phyloP scores from a whole-genome alignment of 345 rosid species.

The Firmiana major region DNA sequence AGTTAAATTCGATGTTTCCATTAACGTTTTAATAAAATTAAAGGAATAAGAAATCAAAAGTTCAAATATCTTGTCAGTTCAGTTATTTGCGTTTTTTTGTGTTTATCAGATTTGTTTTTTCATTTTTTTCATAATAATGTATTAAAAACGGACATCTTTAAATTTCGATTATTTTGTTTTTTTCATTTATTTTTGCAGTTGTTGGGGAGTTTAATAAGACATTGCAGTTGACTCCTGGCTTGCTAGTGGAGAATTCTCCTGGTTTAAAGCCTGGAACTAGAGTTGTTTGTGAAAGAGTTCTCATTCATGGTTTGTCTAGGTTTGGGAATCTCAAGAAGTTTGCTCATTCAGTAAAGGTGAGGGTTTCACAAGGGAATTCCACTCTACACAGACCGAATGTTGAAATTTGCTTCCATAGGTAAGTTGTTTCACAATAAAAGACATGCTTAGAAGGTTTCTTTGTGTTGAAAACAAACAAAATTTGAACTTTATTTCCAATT shows the following conservation, averaged over 20 bases:
- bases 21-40: not conserved
- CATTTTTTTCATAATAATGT: not conserved
- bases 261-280: slow-evolving; percentile 57
- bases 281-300: slow-evolving; percentile 67
- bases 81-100: not conserved
- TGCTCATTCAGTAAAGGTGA: slow-evolving; percentile 64
- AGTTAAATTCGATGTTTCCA: not conserved
- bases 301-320: slow-evolving; percentile 61
- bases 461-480: not conserved
- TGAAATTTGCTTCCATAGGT: slow-evolving; percentile 91
- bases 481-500: not conserved
- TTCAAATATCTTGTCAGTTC: slow-evolving; percentile 1
- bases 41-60: not conserved
- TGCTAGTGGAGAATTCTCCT: slow-evolving; percentile 59
- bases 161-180: not conserved
- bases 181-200: slow-evolving; percentile 32
- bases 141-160: not conserved
- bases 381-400: slow-evolving; percentile 32
- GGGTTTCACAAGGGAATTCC: slow-evolving; percentile 38
- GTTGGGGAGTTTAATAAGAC: slow-evolving; percentile 41
- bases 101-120: not conserved
- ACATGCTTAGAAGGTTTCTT: not conserved
- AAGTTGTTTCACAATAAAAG: slow-evolving; percentile 13
- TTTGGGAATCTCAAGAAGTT: slow-evolving; percentile 49
- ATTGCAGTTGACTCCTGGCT: slow-evolving; percentile 45